phyloP scores from a whole-genome alignment of 2,329 filamentous ascomycete species.

The Lizonia empirigonia region DNA sequence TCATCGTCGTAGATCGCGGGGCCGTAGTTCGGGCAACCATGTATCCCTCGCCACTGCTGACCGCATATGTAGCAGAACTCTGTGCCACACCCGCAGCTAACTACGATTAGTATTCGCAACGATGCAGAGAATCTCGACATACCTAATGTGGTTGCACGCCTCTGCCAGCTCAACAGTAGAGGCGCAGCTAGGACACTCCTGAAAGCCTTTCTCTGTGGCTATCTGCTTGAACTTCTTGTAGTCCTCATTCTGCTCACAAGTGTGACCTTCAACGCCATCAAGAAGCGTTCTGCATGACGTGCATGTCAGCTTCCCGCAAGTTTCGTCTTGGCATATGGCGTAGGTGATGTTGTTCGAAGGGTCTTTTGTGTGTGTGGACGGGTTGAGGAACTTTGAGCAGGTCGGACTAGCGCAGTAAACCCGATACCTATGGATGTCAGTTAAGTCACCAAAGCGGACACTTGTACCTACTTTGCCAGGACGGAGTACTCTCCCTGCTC shows the following conservation, averaged over 20 bases:
- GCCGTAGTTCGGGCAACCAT: conserved; percentile 42
- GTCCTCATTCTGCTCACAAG: conserved; percentile 28
- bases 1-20: conserved; percentile 37
- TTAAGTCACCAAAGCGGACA: neutral
- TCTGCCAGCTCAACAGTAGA: conserved; percentile 36
- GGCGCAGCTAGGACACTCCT: conserved; percentile 36
- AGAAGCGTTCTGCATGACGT: conserved; percentile 31
- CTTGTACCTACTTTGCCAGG: conserved; percentile 30
- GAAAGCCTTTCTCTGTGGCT: conserved; percentile 34
- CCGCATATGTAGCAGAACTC: conserved; percentile 46
- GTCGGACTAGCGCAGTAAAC: conserved; percentile 32
- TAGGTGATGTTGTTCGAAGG: conserved; percentile 19
- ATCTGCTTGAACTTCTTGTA: conserved; percentile 33
- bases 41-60: conserved; percentile 33
- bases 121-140: neutral
- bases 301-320: conserved; percentile 33
- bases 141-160: conserved; percentile 44
- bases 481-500: conserved; percentile 39
- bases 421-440: conserved; percentile 26
- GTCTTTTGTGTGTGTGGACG: conserved; percentile 25
- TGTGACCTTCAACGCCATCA: conserved; percentile 17
- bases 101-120: conserved; percentile 2
- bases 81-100: conserved; percentile 35
- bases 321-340: conserved; percentile 28
- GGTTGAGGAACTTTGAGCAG: conserved; percentile 34